phyloP scores from a whole-genome alignment of 2,329 filamentous ascomycete genomes.

The Gremmenia infestans region DNA sequence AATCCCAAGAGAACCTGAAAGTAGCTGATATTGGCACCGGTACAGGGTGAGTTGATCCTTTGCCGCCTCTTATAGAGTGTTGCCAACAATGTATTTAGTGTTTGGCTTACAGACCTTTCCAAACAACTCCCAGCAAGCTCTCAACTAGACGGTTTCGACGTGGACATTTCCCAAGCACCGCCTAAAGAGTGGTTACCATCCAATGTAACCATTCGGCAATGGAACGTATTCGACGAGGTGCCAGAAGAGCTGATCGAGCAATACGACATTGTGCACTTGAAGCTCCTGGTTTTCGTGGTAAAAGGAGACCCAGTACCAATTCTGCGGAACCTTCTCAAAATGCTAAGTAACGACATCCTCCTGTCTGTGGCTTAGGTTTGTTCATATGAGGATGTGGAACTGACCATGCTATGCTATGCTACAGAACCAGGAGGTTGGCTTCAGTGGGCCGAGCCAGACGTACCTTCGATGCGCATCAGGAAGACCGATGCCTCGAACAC shows the following conservation, averaged over 20 bases:
- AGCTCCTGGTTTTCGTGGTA: not conserved
- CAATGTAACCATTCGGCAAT: not conserved
- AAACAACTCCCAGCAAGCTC: not conserved
- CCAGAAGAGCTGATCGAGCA: not conserved
- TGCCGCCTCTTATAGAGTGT: not conserved
- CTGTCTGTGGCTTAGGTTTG: no score
- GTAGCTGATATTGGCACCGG: not conserved
- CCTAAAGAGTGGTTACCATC: not conserved
- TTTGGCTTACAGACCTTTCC: slow-evolving; percentile 1
- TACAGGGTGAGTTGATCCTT: not conserved
- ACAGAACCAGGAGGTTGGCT: no score
- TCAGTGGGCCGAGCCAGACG: no score
- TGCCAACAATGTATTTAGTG: not conserved
- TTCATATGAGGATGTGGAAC: no score
- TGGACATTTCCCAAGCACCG: not conserved
- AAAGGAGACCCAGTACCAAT: not conserved
- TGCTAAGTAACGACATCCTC: not conserved
- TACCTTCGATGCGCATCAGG: no score
- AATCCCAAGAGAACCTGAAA: not conserved
- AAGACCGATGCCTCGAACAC: no score
- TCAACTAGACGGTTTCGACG: slow-evolving; percentile 1
- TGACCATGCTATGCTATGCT: no score
- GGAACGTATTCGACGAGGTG: not conserved
- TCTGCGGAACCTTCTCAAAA: not conserved
- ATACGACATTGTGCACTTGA: not conserved